Evolutionary conservation across 1,284 basidiomycete genomes (phyloP).

Genomic region (Farysia itapuensis): DNA sequence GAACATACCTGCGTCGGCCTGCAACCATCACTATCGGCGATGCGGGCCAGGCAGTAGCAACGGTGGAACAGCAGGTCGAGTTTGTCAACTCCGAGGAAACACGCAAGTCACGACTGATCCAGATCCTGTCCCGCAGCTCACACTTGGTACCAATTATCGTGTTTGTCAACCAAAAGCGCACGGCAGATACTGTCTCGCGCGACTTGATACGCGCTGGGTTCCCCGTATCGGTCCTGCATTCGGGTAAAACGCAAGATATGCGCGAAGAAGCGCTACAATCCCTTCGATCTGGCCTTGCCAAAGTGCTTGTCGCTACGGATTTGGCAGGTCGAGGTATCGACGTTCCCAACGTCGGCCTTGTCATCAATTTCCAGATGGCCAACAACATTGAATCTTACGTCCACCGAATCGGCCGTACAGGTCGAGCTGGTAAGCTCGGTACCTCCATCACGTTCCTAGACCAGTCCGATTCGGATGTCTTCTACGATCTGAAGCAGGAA

Average conservation of each 20-base stretch:
- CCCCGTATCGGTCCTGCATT: conserved; percentile 85
- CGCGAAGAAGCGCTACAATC: conserved; percentile 87
- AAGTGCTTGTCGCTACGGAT: conserved; percentile 89
- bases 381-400: conserved; percentile 94
- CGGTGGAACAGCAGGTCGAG: conserved; percentile 94
- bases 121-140: conserved; percentile 78
- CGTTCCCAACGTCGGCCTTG: conserved; percentile 90
- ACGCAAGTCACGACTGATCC: conserved; percentile 85
- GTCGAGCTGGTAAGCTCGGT: conserved; percentile 92
- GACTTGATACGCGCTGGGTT: conserved; percentile 84
- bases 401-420: conserved; percentile 95
- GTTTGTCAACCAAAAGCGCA: conserved; percentile 99
- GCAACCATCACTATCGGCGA: conserved; percentile 97
- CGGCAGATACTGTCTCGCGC: conserved; percentile 91
- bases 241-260: conserved; percentile 95
- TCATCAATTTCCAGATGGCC: conserved; percentile 97
- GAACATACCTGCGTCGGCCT: conserved; percentile 88
- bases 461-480: conserved; percentile 93
- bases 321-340: conserved; percentile 98
- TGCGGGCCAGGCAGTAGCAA: conserved; percentile 94
- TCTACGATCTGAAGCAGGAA: conserved; percentile 62
- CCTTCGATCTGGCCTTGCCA: conserved; percentile 80
- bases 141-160: conserved; percentile 92
- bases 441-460: conserved; percentile 91
- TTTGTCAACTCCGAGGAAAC: conserved; percentile 90